Base-by-base conservation (phyloP, 2,329 filamentous ascomycete species). In the Coleophoma crateriformis region DNA sequence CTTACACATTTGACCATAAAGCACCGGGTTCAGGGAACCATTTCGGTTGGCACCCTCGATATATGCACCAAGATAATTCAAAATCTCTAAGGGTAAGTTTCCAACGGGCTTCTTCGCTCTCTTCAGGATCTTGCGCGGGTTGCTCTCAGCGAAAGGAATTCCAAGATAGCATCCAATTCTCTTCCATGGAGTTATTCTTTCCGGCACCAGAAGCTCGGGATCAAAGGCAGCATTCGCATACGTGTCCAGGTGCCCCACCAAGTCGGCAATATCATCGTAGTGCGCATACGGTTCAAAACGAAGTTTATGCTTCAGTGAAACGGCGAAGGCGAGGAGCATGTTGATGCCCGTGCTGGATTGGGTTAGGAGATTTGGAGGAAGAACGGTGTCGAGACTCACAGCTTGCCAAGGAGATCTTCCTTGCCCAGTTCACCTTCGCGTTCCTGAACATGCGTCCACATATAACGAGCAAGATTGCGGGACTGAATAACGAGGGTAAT, bases 221-320 rank as follows among this genome's bases (percentile, higher is more conserved):
- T 66, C 59, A 11, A 71, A 74, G 10, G 76, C 78, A 6, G 69
- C 65, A 50, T 73, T 82, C 52, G 89, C 87, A 60, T 90, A 89
- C 0, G 87, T 91, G 56, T 88, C 79, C 32, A 95, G 75, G 62
- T 90, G 84, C 14, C 78, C 77, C 32, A 91, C 77, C 13, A 90
- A 74, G 17, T 84, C 79, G 35, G 79, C 71, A 5, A 95, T 73
- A 61, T 94, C 89, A 1, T 84, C 78, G 64, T 94, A 92, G 47
- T 85, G 79, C 33, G 84, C 82, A 59, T 87, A 88, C 1, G 89
- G 88, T 64, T 95, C 88, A 65, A 92, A 92, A 33, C 89, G 87
- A 33, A 95, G 78, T 60, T 83, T 85, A 69, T 94, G 89, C 71
- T 92, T 92, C 51, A 95, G 74, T 2, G 89, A 71, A 15, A 88